Evolutionary conservation across 2,329 filamentous ascomycete genomes (phyloP).

Genomic region (Penicillium sclerotigenum): DNA sequence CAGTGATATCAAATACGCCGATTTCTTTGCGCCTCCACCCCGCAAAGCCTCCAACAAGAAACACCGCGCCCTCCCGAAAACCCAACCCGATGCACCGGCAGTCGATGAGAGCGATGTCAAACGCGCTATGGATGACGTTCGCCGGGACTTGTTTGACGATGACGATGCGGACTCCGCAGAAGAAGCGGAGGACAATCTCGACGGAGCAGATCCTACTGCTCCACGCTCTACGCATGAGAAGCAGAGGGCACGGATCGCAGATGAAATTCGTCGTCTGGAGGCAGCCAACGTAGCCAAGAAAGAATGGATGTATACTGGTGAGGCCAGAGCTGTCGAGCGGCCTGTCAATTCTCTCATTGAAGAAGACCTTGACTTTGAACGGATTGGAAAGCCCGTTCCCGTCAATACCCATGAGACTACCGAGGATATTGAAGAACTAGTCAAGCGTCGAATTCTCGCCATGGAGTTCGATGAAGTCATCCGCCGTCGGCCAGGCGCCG

Average conservation of each 20-base stretch:
- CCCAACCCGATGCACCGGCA: constrained; percentile 39
- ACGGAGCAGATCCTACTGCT: constrained; percentile 45
- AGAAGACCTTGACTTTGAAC: constrained; percentile 92
- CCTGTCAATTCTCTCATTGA: constrained; percentile 91
- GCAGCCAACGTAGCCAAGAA: constrained; percentile 83
- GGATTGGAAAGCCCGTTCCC: constrained; percentile 88
- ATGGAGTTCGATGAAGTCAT: constrained; percentile 91
- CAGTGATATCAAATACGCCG: constrained; percentile 84
- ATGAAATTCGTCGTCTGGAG: constrained; percentile 90
- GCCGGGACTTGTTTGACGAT: constrained; percentile 87
- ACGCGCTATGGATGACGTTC: constrained; percentile 80
- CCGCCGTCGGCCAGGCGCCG: constrained; percentile 72
- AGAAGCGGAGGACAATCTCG: constrained; percentile 65
- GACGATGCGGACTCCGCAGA: constrained; percentile 42
- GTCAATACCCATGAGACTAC: constrained; percentile 89
- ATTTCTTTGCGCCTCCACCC: constrained; percentile 87
- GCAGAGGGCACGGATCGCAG: constrained; percentile 75
- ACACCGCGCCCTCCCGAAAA: constrained; percentile 54
- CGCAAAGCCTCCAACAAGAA: constrained; percentile 63
- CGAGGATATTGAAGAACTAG: constrained; percentile 86
- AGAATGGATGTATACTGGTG: constrained; percentile 85
- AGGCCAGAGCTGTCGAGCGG: constrained; percentile 76
- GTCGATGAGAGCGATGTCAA: constrained; percentile 67
- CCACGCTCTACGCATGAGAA: constrained; percentile 74
- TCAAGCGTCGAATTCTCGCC: constrained; percentile 87